A percentile compares a stretch with the other conserved stretches of the same genome.
Conservation (phyloP, 1,284 basidiomycete species). For the Mycosarcoma mackinlayi region DNA sequence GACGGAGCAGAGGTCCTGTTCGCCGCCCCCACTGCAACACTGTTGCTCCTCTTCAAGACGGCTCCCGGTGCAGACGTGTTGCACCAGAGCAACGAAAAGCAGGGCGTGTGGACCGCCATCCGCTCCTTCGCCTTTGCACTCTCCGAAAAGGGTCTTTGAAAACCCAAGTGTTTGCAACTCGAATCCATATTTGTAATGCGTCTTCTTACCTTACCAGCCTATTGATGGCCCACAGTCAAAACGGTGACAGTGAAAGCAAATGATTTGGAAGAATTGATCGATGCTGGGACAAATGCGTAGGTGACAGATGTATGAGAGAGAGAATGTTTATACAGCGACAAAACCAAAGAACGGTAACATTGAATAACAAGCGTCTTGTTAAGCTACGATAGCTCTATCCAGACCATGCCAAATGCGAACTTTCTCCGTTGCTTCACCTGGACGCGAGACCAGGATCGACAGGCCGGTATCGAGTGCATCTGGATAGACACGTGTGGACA, state of each 20-base stretch:
- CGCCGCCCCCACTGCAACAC: conserved; percentile 29
- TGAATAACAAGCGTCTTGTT: background rate
- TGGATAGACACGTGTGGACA: conserved; percentile 53
- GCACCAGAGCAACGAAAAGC: conserved; percentile 31
- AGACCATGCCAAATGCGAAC: conserved; percentile 37
- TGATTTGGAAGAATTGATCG: background rate
- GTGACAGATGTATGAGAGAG: background rate
- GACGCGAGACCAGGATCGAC: conserved; percentile 29
- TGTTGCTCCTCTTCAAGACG: conserved; percentile 43
- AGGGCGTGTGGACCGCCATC: conserved; percentile 41
- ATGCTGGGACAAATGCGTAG: background rate
- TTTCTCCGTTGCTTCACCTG: background rate
- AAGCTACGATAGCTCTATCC: conserved; percentile 19
- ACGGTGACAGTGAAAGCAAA: too few species aligned
- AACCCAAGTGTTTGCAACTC: too few species aligned
- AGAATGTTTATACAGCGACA: conserved; percentile 6
- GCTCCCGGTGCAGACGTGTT: conserved; percentile 23
- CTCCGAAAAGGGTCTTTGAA: conserved; percentile 43
- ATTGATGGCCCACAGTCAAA: too few species aligned
- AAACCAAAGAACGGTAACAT: background rate
- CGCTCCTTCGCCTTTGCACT: conserved; percentile 34
- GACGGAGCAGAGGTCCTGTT: conserved; percentile 26
- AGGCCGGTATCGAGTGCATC: conserved; percentile 25
- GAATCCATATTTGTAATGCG: too few species aligned
- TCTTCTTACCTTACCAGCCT: too few species aligned